Conservation (phyloP, 2,329 filamentous ascomycete species). For the Ophiosphaerella korrae region DNA sequence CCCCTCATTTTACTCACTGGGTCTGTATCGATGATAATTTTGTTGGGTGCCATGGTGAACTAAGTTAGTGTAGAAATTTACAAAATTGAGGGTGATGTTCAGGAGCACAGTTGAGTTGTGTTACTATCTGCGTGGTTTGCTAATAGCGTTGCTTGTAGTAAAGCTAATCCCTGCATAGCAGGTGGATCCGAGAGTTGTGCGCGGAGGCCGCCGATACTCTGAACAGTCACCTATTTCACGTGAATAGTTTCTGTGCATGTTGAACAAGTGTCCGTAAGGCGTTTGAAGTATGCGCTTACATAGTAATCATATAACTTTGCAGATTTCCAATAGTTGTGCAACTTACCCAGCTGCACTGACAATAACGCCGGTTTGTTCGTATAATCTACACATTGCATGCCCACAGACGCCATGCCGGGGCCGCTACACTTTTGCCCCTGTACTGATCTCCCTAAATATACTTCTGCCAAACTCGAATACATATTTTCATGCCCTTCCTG, state of each 20-base stretch:
- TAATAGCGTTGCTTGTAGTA: conserved; percentile 15
- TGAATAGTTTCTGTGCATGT: not conserved
- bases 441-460: conserved; percentile 4
- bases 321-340: conserved; percentile 10
- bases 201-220: conserved; percentile 22
- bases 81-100: too few species aligned
- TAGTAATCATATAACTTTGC: not conserved
- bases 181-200: conserved; percentile 7
- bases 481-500: conserved; percentile 10
- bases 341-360: conserved; percentile 26
- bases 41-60: conserved; percentile 50
- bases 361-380: conserved; percentile 31
- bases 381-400: conserved; percentile 35
- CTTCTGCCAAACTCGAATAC: conserved; percentile 6
- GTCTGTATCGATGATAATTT: conserved; percentile 96
- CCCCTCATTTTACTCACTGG: conserved; percentile 62
- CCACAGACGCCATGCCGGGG: conserved; percentile 25
- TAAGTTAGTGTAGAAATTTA: too few species aligned
- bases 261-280: conserved; percentile 2
- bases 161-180: conserved; percentile 21
- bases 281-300: conserved; percentile 4
- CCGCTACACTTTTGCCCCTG: conserved; percentile 16
- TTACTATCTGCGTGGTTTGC: conserved; percentile 27
- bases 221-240: not conserved
- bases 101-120: conserved; percentile 5